Evolutionary conservation across 257 asterid genomes (phyloP), one percentile per base, ranked within the genome.

Genomic region (Anisodus tanguticus): DNA sequence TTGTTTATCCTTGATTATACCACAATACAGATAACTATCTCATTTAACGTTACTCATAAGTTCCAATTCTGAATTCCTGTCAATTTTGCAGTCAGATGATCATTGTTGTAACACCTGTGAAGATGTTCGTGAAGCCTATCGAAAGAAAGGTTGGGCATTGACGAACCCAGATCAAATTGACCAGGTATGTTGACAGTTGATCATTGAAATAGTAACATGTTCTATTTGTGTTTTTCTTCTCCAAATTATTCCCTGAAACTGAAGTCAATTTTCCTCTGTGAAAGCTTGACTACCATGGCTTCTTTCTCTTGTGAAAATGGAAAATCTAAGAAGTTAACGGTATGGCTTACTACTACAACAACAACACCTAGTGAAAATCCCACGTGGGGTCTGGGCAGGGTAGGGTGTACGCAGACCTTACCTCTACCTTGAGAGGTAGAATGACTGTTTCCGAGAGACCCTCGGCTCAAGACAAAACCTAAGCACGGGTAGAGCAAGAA

Each of bases 51-150:
- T 85, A 17, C 86, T 80, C 71, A 60, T 60, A 58, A 78, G 49
- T 81, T 76, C 81, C 85, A 79, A 80, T 72, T 39, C 77, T 45
- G 63, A 80, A 83, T 84, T 84, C 83, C 80, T 79, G 74, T 82
- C 60, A 68, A 64, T 68, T 87, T 83, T 90, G 85, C 93, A 97
- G 99, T 71, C 92, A 9, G 97, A 96, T 90, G 95, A 91, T 82
- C 95, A 93, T 39, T 96, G 98, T 84, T 96, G 99, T 85, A 96
- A 94, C 91, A 88, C 87, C 77, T 96, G 98, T 89, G 99, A 96
- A 90, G 99, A 96, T 80, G 99, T 96, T 88, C 98, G 98, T 78
- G 99, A 96, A 89, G 98, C 99, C 79, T 96, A 94, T 90, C 90
- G 95, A 83, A 96, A 90, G 91, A 96, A 94, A 79, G 99, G 98